These are phyloP conservation scores for Hyaloscypha variabilis DNA, from an alignment of 495 filamentous ascomycete species.

Conservation along the genomic window DNA sequence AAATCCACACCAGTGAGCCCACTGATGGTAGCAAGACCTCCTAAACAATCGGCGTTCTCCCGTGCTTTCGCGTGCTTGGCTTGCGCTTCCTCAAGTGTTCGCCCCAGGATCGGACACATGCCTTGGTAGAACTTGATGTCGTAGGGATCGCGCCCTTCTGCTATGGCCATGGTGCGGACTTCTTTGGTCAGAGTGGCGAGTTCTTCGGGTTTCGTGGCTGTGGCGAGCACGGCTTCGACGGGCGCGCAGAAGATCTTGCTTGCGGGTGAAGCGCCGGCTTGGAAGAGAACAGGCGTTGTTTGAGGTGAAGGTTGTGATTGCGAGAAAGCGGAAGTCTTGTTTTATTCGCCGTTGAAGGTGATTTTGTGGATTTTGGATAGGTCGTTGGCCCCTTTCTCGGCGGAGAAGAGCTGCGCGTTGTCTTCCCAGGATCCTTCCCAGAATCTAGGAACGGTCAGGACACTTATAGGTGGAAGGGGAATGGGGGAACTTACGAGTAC, in stretches of 20 bases:
- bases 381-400: slow-evolving; percentile 54
- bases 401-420: slow-evolving; percentile 52
- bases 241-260: slow-evolving; percentile 63
- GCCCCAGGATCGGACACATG: slow-evolving; percentile 58
- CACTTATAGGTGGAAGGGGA: too few relatives aligned
- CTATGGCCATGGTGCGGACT: slow-evolving; percentile 53
- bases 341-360: slow-evolving; percentile 62
- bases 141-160: slow-evolving; percentile 54
- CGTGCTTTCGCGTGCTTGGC: slow-evolving; percentile 53
- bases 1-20: slow-evolving; percentile 68
- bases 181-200: slow-evolving; percentile 53
- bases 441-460: too few relatives aligned
- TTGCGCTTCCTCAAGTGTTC: slow-evolving; percentile 58
- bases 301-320: slow-evolving; percentile 65
- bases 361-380: slow-evolving; percentile 59
- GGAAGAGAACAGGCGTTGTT: slow-evolving; percentile 64
- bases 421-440: slow-evolving; percentile 65
- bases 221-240: slow-evolving; percentile 67
- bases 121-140: slow-evolving; percentile 63
- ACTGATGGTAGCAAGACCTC: slow-evolving; percentile 59
- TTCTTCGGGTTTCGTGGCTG: slow-evolving; percentile 52
- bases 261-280: slow-evolving; percentile 62
- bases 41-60: slow-evolving; percentile 53
- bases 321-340: slow-evolving; percentile 51
- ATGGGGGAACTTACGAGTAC: too few relatives aligned